Evolutionary conservation across 805 yeast genomes (phyloP), one percentile per base, ranked within the genome.

Genomic region (Ogataea haglerorum): DNA sequence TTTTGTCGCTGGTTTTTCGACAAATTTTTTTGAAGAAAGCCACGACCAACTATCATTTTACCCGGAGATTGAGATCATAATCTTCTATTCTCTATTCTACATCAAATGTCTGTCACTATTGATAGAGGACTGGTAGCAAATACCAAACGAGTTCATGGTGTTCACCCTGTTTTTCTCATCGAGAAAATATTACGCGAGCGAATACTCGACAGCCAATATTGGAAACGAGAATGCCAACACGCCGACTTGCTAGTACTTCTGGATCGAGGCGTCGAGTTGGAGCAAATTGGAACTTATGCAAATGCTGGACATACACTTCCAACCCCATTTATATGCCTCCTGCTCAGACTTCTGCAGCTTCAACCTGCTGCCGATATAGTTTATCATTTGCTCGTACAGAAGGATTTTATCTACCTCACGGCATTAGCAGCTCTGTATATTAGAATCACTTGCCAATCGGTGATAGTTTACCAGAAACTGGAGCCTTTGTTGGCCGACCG

Each of bases 291-390:
- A 0, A 57, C 65, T 1, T 64, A 63, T 42, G 38, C 51, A 2
- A 60, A 62, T 32, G 27, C 36, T 10, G 51, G 73, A 36, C 66
- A 64, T 16, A 78, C 78, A 23, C 62, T 77, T 45, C 93, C 95
- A 0, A 68, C 84, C 13, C 82, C 80, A 10, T 88, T 87, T 51
- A 57, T 86, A n/a, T 81, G 95, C 54, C 69, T 95, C 32, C 60
- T 88, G 24, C 76, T 87, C 54, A 79, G 91, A 48, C 58, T 91
- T 43, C 68, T 90, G 4, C 95, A 91, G 59, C 61, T 93, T 13
- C 78, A 78, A 46, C 97, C 97, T 0, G 52, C 71, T 1, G 53
- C 56, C 9, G 85, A 78, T 4, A 76, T 86, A 4, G 55, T 85
- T 2, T 55, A 65, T 13, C 72, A 78, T 39, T 72, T 76, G 47